phyloP scores from a whole-genome alignment of 139 green algal species.

The Chlorella sp. region DNA sequence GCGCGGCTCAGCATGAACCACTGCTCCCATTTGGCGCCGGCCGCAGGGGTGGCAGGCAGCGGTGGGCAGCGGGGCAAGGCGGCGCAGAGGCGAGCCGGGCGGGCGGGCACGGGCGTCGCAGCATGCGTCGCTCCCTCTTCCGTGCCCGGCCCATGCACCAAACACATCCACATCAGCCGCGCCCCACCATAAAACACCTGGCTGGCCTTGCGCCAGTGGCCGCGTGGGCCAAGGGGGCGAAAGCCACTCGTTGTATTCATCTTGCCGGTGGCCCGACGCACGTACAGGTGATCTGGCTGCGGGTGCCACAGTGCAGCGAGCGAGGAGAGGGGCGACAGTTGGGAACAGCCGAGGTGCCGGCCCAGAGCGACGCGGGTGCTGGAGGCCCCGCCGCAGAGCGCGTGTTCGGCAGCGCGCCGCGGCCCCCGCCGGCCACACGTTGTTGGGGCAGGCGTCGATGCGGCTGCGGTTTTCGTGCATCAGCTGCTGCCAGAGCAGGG shows the following conservation, averaged over 20 bases:
- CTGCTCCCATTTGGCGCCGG: background rate
- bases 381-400: too few species aligned
- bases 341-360: background rate
- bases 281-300: too few species aligned
- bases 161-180: too few species aligned
- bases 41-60: background rate
- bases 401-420: too few species aligned
- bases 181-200: slow-evolving; percentile 47
- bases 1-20: background rate
- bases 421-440: too few species aligned
- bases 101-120: background rate
- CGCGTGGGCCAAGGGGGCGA: too few species aligned
- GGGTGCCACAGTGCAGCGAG: background rate
- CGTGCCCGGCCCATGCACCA: background rate
- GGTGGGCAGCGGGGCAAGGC: background rate
- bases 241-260: too few species aligned
- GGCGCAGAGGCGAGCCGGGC: background rate
- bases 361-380: background rate
- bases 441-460: slow-evolving; percentile 3
- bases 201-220: slow-evolving; percentile 33
- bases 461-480: slow-evolving; percentile 10
- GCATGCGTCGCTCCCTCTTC: background rate
- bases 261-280: too few species aligned
- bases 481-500: slow-evolving; percentile 47
- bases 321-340: background rate